Evolutionary conservation across 2,329 filamentous ascomycete species (phyloP).

Genomic region (Arthrobotrys sinensis): DNA sequence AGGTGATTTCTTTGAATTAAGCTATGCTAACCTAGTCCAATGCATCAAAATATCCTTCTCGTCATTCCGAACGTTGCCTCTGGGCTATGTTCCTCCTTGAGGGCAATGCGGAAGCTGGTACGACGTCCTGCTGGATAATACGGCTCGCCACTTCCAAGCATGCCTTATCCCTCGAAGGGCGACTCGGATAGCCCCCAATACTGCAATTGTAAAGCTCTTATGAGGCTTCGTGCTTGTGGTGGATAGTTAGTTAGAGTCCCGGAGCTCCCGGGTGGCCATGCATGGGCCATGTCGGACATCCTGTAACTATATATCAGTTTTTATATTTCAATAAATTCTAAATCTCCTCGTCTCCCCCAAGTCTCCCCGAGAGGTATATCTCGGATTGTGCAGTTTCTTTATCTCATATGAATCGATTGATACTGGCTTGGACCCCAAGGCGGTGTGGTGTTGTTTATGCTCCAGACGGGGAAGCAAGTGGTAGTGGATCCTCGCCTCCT

Average conservation of each 20-base stretch:
- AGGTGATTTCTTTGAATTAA: not conserved
- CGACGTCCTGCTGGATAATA: not conserved
- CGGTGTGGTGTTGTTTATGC: slow-evolving; percentile 60
- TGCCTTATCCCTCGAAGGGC: not conserved
- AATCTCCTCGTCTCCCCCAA: slow-evolving; percentile 9
- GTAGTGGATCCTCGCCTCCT: slow-evolving; percentile 61
- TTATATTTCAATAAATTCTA: slow-evolving; percentile 23
- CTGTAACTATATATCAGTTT: slow-evolving; percentile 15
- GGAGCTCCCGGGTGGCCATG: slow-evolving; percentile 7
- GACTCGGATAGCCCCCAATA: not conserved
- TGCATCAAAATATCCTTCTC: not conserved
- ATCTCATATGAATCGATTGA: not conserved
- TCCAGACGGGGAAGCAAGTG: slow-evolving; percentile 29
- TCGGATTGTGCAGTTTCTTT: slow-evolving; percentile 4
- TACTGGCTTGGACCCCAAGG: not conserved
- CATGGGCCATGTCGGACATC: slow-evolving; percentile 9
- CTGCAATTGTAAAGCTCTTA: not conserved
- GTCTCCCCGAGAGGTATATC: not conserved
- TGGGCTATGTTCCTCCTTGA: not conserved
- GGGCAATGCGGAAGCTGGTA: not conserved
- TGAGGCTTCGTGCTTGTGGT: not conserved
- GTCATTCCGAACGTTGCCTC: not conserved
- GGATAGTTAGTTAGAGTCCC: not conserved
- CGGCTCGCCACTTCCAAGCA: not conserved
- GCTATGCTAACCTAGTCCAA: not conserved